Evolutionary conservation across 1,284 basidiomycete species (phyloP).

Genomic region (Melampsora occidentalis): DNA sequence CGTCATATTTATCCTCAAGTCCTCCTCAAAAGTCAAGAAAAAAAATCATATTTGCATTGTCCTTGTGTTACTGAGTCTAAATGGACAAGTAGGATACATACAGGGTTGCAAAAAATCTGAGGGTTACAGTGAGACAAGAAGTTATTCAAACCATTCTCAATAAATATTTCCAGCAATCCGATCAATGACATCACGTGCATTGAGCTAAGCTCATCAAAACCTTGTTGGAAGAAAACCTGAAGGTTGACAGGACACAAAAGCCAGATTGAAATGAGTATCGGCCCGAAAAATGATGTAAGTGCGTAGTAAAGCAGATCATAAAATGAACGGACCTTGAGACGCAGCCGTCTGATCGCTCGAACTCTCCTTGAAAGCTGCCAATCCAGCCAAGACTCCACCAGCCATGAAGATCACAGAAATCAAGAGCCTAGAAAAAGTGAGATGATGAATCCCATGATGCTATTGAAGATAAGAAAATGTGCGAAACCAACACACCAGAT

Average conservation of each 20-base stretch:
- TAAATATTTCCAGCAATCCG: too few relatives aligned
- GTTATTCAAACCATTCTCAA: too few relatives aligned
- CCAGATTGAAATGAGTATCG: constrained; percentile 5
- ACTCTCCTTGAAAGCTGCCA: constrained; percentile 29
- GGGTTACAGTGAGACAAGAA: too few relatives aligned
- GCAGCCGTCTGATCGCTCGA: constrained; percentile 59
- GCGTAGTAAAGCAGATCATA: constrained; percentile 19
- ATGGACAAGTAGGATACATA: too few relatives aligned
- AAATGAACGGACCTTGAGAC: constrained; percentile 65
- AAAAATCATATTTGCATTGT: too few relatives aligned
- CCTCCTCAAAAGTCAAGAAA: too few relatives aligned
- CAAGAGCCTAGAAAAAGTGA: constrained; percentile 74
- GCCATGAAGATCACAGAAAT: constrained; percentile 77
- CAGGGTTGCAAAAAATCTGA: too few relatives aligned
- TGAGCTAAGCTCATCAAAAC: not conserved
- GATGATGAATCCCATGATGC: constrained; percentile 8
- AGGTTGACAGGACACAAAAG: constrained; percentile 29
- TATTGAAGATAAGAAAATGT: not conserved
- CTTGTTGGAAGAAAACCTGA: constrained; percentile 13
- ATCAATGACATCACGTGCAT: too few relatives aligned
- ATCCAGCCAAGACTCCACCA: constrained; percentile 67
- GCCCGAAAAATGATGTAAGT: constrained; percentile 53
- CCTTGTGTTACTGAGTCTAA: too few relatives aligned
- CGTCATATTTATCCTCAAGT: too few relatives aligned
- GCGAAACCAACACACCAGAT: constrained; percentile 39